These are phyloP conservation scores for Mucor racemosus DNA, from an alignment of 371 early-diverging fungal species.

Conservation along the genomic window DNA sequence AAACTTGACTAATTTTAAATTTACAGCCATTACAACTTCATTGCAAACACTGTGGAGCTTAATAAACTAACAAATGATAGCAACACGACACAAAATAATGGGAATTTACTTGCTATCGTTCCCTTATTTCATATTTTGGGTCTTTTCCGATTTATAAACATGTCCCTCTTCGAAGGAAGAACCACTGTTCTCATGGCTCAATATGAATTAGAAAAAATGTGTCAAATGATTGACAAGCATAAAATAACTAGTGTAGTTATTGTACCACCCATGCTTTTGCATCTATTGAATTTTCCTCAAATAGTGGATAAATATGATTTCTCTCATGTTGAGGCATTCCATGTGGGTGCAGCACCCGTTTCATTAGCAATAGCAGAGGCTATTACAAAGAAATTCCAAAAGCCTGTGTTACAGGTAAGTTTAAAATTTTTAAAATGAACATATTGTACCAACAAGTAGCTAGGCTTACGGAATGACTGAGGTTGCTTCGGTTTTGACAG, in stretches of 20 bases:
- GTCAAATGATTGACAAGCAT: conserved; percentile 60
- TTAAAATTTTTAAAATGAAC: background rate
- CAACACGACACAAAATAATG: background rate
- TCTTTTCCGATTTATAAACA: conserved; percentile 29
- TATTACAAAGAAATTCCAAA: conserved; percentile 6
- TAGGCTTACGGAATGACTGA: conserved; percentile 69
- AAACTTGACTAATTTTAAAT: background rate
- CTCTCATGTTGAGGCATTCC: conserved; percentile 53
- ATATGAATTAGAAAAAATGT: conserved; percentile 44
- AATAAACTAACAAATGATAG: background rate
- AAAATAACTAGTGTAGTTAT: conserved; percentile 61
- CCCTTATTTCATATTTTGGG: conserved; percentile 87
- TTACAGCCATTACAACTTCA: conserved; percentile 27
- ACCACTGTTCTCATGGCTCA: conserved; percentile 29
- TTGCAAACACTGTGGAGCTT: conserved; percentile 28
- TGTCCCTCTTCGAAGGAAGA: conserved; percentile 12
- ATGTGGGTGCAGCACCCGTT: conserved; percentile 79
- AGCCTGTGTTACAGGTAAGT: conserved; percentile 12
- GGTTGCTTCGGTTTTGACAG: conserved; percentile 31
- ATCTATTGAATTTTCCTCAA: conserved; percentile 50
- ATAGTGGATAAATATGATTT: conserved; percentile 64
- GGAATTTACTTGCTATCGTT: conserved; percentile 67
- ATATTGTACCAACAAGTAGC: background rate
- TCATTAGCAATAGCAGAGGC: background rate
- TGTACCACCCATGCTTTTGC: conserved; percentile 66